Evolutionary conservation across 1,284 basidiomycete species (phyloP).

Genomic region (Ustilago vetiveriae): DNA sequence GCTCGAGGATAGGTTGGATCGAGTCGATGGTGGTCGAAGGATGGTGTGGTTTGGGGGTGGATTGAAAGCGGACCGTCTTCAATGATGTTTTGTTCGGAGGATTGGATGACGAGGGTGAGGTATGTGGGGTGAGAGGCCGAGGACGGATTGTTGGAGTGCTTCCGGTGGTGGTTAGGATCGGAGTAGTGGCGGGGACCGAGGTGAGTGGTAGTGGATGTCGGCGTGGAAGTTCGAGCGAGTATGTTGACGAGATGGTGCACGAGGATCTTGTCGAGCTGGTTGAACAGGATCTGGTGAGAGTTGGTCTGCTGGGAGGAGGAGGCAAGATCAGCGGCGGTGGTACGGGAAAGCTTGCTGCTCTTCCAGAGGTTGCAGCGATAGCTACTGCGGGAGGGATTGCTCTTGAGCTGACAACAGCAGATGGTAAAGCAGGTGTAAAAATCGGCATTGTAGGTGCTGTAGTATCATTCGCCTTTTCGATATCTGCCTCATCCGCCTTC

Average conservation of each 20-base stretch:
- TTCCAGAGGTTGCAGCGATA: neutral
- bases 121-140: neutral
- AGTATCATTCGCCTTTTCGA: neutral
- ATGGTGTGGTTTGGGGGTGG: neutral
- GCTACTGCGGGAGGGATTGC: neutral
- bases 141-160: neutral
- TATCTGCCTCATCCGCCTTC: neutral
- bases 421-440: conserved; percentile 22
- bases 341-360: neutral
- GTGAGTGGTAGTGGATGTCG: neutral
- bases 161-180: neutral
- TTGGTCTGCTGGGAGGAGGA: neutral
- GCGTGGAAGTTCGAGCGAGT: conserved; percentile 8
- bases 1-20: neutral
- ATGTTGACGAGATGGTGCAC: conserved; percentile 3
- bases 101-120: no score
- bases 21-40: conserved; percentile 5
- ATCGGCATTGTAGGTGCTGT: neutral
- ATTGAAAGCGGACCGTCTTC: conserved; percentile 23
- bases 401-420: conserved; percentile 12
- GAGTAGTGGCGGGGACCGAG: no score
- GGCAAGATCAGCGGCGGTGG: neutral
- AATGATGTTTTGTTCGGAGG: conserved; percentile 2
- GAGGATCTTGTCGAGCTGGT: conserved; percentile 1
- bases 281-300: neutral